These are phyloP conservation scores for Ganoderma meredithae DNA, from an alignment of 1,284 basidiomycete species.

Conservation along the genomic window DNA sequence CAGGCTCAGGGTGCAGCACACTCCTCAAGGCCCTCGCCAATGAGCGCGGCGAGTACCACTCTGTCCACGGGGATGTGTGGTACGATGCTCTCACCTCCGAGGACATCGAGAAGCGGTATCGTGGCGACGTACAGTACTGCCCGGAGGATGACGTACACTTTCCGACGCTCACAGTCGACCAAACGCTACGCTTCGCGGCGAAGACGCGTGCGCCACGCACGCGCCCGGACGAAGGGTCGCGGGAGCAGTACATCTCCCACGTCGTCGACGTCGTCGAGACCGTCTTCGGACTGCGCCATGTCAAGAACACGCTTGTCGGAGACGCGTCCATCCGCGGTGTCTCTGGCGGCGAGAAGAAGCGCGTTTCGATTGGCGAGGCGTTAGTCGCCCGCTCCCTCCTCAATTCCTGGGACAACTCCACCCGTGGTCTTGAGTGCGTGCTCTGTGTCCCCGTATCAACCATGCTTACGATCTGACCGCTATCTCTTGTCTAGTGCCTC, in stretches of 20 bases:
- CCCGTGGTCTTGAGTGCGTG: conserved; percentile 51
- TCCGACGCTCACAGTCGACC: conserved; percentile 75
- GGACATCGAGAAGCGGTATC: conserved; percentile 60
- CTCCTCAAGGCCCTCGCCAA: conserved; percentile 80
- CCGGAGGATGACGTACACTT: conserved; percentile 82
- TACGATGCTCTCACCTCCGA: conserved; percentile 72
- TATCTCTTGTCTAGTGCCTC: conserved; percentile 53
- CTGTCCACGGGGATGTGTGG: conserved; percentile 66
- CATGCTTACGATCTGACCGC: conserved; percentile 9
- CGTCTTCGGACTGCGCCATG: conserved; percentile 78
- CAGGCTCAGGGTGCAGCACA: conserved; percentile 77
- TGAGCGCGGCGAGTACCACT: conserved; percentile 65
- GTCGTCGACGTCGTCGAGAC: conserved; percentile 66
- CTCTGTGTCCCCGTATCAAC: background rate
- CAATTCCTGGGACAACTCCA: conserved; percentile 79
- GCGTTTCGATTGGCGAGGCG: conserved; percentile 80
- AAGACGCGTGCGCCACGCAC: conserved; percentile 63
- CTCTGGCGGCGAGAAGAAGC: conserved; percentile 84
- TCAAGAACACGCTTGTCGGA: conserved; percentile 68
- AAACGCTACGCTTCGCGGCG: conserved; percentile 71
- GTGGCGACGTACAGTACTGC: conserved; percentile 74
- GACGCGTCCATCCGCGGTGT: conserved; percentile 80
- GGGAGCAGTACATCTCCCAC: conserved; percentile 55
- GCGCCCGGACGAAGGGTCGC: conserved; percentile 51
- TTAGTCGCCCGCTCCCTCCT: conserved; percentile 66